Percentiles rank a stretch among this genome's conserved stretches.
These are phyloP conservation scores for Esteya vermicola DNA, from an alignment of 2,329 filamentous ascomycete genomes.

Conservation along the genomic window DNA sequence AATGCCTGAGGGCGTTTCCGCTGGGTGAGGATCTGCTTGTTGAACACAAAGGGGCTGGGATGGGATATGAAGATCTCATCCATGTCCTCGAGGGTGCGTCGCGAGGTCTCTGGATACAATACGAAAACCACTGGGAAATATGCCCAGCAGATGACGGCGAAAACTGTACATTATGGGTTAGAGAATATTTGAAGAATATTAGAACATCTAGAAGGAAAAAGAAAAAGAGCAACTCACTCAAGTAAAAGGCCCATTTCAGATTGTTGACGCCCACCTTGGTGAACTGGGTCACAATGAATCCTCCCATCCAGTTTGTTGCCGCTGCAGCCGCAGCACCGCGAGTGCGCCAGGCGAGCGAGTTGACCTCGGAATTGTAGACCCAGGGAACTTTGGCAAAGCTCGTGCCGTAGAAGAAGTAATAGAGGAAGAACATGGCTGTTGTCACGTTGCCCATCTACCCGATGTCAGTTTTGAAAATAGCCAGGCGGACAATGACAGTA, in stretches of 20 bases:
- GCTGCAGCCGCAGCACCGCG: conserved; percentile 28
- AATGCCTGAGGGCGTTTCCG: conserved; percentile 20
- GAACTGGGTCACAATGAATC: conserved; percentile 28
- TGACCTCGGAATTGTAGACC: conserved; percentile 28
- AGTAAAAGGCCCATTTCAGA: conserved; percentile 26
- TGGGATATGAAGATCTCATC: conserved; percentile 25
- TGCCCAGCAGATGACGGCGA: conserved; percentile 30
- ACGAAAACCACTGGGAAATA: conserved; percentile 28
- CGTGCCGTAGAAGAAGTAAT: conserved; percentile 26
- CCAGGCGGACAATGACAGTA: conserved; percentile 1
- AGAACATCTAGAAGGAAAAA: neutral
- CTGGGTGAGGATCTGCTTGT: conserved; percentile 19
- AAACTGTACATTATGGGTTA: neutral
- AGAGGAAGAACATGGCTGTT: conserved; percentile 27
- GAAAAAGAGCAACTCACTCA: conserved; percentile 21
- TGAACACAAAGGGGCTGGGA: conserved; percentile 18
- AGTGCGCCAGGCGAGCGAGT: conserved; percentile 25
- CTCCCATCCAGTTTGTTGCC: conserved; percentile 28
- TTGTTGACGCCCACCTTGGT: conserved; percentile 27
- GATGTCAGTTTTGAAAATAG: conserved; percentile 6
- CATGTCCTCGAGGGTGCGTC: conserved; percentile 32
- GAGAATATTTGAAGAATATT: conserved; percentile 5
- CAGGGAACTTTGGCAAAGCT: conserved; percentile 24
- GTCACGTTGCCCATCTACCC: conserved; percentile 22
- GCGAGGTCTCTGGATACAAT: conserved; percentile 33